phyloP scores from a whole-genome alignment of 1,284 basidiomycete genomes.

The Trichosporon sp. region DNA sequence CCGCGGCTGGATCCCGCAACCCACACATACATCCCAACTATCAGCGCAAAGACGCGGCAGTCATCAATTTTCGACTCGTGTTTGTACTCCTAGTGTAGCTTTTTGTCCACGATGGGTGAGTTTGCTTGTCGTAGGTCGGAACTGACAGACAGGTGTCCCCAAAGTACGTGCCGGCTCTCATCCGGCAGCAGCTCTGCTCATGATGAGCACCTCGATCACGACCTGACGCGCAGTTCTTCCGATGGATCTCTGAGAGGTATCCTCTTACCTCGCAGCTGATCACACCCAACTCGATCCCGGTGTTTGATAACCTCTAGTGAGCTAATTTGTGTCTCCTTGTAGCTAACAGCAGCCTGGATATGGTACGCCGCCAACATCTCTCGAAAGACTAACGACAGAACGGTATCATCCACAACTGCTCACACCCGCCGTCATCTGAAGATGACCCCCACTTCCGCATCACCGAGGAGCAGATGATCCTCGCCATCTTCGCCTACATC shows the following conservation, averaged over 20 bases:
- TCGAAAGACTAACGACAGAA: conserved; percentile 66
- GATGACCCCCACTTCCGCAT: conserved; percentile 92
- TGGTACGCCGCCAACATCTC: conserved; percentile 33
- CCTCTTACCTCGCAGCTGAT: conserved; percentile 97
- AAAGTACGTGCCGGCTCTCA: conserved; percentile 33
- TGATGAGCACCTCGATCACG: not conserved
- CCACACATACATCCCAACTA: not conserved
- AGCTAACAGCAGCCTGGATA: conserved; percentile 40
- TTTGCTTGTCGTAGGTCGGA: not conserved
- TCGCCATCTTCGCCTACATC: conserved; percentile 94
- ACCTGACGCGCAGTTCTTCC: conserved; percentile 59
- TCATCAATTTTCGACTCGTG: not conserved
- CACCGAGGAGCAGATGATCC: conserved; percentile 95
- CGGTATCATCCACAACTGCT: conserved; percentile 97
- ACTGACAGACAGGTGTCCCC: conserved; percentile 41
- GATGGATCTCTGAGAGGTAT: conserved; percentile 80
- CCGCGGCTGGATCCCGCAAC: not conserved
- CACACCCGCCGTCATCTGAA: conserved; percentile 63
- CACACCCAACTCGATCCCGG: conserved; percentile 75
- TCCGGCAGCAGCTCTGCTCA: not conserved
- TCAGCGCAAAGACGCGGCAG: conserved; percentile 19
- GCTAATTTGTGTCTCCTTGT: conserved; percentile 23
- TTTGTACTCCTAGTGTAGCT: conserved; percentile 22
- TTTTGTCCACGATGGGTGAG: conserved; percentile 39
- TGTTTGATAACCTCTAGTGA: conserved; percentile 59